These are phyloP conservation scores for Cicer chorassanicum DNA, from an alignment of 306 rosid species.

Conservation along the genomic window DNA sequence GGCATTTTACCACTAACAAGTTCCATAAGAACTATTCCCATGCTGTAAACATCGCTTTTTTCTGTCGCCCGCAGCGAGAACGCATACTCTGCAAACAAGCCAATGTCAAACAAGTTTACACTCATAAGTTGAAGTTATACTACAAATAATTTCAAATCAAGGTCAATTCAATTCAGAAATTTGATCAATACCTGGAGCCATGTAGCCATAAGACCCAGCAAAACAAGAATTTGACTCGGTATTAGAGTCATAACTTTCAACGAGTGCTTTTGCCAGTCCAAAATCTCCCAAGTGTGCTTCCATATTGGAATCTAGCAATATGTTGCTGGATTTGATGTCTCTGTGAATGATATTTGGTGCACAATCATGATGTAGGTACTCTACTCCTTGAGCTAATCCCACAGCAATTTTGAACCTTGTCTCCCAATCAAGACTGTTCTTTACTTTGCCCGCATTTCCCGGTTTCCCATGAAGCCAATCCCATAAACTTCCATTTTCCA, in stretches of 20 bases:
- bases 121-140: constrained; percentile 4
- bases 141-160: constrained; percentile 1
- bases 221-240: constrained; percentile 79
- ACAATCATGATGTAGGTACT: constrained; percentile 93
- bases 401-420: constrained; percentile 79
- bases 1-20: constrained; percentile 93
- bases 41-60: constrained; percentile 92
- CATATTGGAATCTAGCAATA: constrained; percentile 83
- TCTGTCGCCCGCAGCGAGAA: constrained; percentile 85
- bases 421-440: constrained; percentile 78
- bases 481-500: constrained; percentile 95
- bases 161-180: constrained; percentile 6
- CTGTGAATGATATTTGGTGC: constrained; percentile 85
- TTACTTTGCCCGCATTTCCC: constrained; percentile 52
- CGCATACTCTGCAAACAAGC: constrained; percentile 68
- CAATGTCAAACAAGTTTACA: constrained; percentile 1
- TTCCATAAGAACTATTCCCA: constrained; percentile 94
- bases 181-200: constrained; percentile 79
- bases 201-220: constrained; percentile 92
- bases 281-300: constrained; percentile 97
- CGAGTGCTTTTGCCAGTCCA: constrained; percentile 78
- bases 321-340: constrained; percentile 85
- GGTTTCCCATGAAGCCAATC: constrained; percentile 85
- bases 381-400: constrained; percentile 87
- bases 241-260: constrained; percentile 66